phyloP scores from a whole-genome alignment of 2,329 filamentous ascomycete species.

The Orbilia blumenaviensis region DNA sequence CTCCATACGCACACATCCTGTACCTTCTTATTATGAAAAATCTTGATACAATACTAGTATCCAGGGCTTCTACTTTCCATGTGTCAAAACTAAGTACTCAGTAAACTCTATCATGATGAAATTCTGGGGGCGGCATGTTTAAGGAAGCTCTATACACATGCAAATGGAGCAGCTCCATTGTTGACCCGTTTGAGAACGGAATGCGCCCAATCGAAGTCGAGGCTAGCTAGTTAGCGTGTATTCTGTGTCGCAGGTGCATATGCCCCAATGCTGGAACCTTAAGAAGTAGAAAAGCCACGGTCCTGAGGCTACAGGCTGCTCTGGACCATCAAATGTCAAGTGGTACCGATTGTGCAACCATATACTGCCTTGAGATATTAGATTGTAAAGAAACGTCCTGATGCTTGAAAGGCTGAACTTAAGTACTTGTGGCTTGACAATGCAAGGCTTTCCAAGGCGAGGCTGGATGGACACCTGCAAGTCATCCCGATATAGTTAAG shows the following conservation, averaged over 20 bases:
- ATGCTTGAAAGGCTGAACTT: not conserved
- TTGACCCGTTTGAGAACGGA: not conserved
- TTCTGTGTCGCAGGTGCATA: too few relatives aligned
- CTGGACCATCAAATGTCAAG: too few relatives aligned
- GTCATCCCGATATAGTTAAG: conserved; percentile 6
- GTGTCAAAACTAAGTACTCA: too few relatives aligned
- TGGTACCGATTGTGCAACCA: too few relatives aligned
- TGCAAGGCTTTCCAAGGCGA: not conserved
- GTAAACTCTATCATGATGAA: not conserved
- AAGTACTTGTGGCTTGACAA: not conserved
- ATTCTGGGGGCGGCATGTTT: not conserved
- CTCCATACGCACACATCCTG: not conserved
- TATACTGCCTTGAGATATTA: not conserved
- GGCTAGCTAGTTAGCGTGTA: not conserved
- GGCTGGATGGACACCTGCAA: not conserved
- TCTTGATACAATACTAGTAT: not conserved
- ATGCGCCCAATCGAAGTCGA: not conserved
- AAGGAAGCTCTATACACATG: not conserved
- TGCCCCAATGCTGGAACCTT: too few relatives aligned
- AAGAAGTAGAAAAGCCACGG: too few relatives aligned
- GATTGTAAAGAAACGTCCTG: not conserved
- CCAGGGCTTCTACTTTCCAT: not conserved
- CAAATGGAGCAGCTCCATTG: too few relatives aligned
- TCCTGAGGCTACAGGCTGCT: too few relatives aligned
- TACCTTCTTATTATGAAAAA: conserved; percentile 11